Conservation (phyloP, 2,329 filamentous ascomycete species). For the Scedosporium dehoogii region DNA sequence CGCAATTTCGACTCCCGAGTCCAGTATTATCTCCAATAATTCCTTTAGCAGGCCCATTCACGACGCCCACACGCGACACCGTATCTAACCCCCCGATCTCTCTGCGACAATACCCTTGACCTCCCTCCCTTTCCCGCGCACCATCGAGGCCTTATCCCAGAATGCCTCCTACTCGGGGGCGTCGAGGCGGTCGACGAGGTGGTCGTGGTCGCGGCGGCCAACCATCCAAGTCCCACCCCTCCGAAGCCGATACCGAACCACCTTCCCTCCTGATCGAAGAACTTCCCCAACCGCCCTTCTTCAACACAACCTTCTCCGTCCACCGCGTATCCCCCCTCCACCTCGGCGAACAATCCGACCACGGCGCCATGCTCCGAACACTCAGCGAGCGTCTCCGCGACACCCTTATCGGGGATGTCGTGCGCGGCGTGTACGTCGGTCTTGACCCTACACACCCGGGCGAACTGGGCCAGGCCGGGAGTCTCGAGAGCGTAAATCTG, state of each 20-base stretch:
- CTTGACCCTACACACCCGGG: slow-evolving; percentile 29
- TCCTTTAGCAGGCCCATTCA: too few species aligned
- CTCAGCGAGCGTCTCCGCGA: slow-evolving; percentile 42
- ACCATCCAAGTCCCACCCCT: slow-evolving; percentile 3
- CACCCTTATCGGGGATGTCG: slow-evolving; percentile 45
- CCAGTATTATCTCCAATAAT: too few species aligned
- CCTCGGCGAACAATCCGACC: slow-evolving; percentile 25
- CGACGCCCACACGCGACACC: not conserved
- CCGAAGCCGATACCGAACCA: slow-evolving; percentile 3
- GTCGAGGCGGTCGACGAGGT: not conserved
- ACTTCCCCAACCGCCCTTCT: slow-evolving; percentile 30
- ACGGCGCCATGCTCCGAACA: slow-evolving; percentile 4
- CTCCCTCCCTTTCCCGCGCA: not conserved
- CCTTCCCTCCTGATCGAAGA: slow-evolving; percentile 11
- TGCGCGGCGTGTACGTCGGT: slow-evolving; percentile 49
- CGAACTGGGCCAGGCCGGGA: slow-evolving; percentile 27
- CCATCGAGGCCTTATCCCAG: not conserved
- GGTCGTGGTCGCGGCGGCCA: slow-evolving; percentile 5
- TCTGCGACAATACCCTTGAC: too few species aligned
- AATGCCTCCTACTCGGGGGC: not conserved
- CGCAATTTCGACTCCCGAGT: too few species aligned
- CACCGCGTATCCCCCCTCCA: slow-evolving; percentile 46
- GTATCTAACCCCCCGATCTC: too few species aligned
- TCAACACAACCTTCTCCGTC: slow-evolving; percentile 49
- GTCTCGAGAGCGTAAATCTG: slow-evolving; percentile 36